Evolutionary conservation across 2,329 filamentous ascomycete genomes (phyloP).

Genomic region (Xylaria sp.): DNA sequence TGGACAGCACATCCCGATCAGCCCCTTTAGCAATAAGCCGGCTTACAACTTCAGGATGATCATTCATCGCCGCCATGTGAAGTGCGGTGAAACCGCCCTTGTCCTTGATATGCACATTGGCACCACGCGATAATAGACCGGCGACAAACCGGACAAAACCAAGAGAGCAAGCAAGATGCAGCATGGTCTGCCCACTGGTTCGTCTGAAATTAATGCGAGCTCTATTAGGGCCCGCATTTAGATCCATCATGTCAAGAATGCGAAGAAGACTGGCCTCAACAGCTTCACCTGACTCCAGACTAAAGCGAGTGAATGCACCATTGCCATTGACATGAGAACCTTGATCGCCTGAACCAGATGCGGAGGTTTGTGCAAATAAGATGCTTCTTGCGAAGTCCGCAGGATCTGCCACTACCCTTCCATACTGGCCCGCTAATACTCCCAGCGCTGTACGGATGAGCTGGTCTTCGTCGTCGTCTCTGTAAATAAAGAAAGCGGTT

Average conservation of each 20-base stretch:
- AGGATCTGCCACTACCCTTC: slow-evolving; percentile 68
- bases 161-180: slow-evolving; percentile 80
- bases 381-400: slow-evolving; percentile 70
- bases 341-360: slow-evolving; percentile 58
- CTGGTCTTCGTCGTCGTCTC: slow-evolving; percentile 75
- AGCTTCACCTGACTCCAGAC: slow-evolving; percentile 54
- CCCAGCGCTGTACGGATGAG: slow-evolving; percentile 74
- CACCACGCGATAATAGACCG: slow-evolving; percentile 79
- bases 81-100: slow-evolving; percentile 83
- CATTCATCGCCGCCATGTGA: slow-evolving; percentile 82
- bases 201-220: slow-evolving; percentile 73
- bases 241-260: slow-evolving; percentile 80
- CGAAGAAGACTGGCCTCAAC: slow-evolving; percentile 75
- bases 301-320: slow-evolving; percentile 51
- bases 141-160: slow-evolving; percentile 81
- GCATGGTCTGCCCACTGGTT: slow-evolving; percentile 79
- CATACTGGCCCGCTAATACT: slow-evolving; percentile 72
- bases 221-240: slow-evolving; percentile 76
- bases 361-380: slow-evolving; percentile 56
- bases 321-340: slow-evolving; percentile 52
- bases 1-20: slow-evolving; percentile 74
- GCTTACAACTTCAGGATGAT: slow-evolving; percentile 78
- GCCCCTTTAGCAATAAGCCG: slow-evolving; percentile 78
- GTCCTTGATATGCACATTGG: slow-evolving; percentile 78
- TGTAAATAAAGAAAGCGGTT: slow-evolving; percentile 75